Conservation (phyloP, 148 eudicot species). For the Chenopodium berlandieri region DNA sequence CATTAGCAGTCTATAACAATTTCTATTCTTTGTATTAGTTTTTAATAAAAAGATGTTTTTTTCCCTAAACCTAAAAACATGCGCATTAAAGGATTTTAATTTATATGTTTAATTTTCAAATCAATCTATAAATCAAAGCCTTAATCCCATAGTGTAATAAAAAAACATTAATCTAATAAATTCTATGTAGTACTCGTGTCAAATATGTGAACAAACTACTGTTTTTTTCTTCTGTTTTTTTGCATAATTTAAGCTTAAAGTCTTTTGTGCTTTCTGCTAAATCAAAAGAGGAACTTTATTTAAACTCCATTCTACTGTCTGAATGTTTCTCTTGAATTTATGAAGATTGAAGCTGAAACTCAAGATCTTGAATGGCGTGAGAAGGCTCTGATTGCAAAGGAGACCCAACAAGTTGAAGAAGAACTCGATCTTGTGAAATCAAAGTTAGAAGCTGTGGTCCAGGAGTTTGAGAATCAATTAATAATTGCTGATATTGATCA, state of each 20-base stretch:
- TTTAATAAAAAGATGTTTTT: too few relatives aligned
- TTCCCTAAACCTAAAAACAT: background rate
- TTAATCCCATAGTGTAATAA: background rate
- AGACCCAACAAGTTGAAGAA: conserved; percentile 51
- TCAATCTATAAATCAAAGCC: too few relatives aligned
- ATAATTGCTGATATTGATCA: conserved; percentile 38
- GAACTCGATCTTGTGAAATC: conserved; percentile 51
- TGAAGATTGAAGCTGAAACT: conserved; percentile 71
- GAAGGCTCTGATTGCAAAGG: conserved; percentile 65
- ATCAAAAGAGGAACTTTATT: background rate
- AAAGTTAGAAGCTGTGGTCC: conserved; percentile 50
- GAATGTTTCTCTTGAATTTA: conserved; percentile 4
- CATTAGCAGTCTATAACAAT: too few relatives aligned
- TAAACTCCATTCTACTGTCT: background rate
- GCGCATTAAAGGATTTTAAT: background rate
- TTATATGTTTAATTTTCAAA: too few relatives aligned
- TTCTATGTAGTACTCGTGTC: too few relatives aligned
- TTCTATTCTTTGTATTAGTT: too few relatives aligned
- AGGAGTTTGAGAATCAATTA: conserved; percentile 62
- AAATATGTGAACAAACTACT: too few relatives aligned
- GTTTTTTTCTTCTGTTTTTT: background rate
- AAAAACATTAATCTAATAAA: background rate
- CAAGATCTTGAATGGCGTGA: conserved; percentile 72
- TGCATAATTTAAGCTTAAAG: background rate
- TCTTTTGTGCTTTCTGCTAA: background rate